A percentile compares a stretch with the other conserved stretches of the same genome.
Conservation (phyloP, 2,329 filamentous ascomycete species). For the Aspergillus neoniger region DNA sequence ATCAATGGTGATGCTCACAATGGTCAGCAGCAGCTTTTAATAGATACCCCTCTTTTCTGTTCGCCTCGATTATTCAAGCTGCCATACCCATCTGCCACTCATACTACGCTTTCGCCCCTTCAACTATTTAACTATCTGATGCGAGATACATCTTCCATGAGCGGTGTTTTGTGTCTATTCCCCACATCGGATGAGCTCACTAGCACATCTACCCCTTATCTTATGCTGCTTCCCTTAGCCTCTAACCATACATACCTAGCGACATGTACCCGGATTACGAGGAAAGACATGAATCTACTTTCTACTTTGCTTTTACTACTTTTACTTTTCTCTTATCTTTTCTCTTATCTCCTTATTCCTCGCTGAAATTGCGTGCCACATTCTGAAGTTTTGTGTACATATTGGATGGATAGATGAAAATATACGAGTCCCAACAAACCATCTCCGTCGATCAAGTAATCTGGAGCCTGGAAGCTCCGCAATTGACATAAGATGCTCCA, state of each 20-base stretch:
- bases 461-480: no score
- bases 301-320: neutral
- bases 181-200: no score
- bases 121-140: neutral
- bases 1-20: neutral
- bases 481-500: no score
- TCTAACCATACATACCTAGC: neutral
- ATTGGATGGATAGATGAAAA: conserved; percentile 6
- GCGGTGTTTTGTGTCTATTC: neutral
- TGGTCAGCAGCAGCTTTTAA: conserved; percentile 3
- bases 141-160: neutral
- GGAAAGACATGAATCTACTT: neutral
- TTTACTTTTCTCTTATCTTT: no score
- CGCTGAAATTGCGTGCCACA: neutral
- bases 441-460: no score
- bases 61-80: neutral
- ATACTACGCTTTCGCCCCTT: neutral
- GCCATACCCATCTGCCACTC: neutral
- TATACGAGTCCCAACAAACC: neutral
- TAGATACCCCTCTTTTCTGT: conserved; percentile 8
- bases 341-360: neutral
- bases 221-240: no score
- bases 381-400: conserved; percentile 11
- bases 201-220: no score
- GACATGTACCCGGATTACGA: neutral